Conservation (phyloP, 306 rosid genomes). For the Quercus ilex region DNA sequence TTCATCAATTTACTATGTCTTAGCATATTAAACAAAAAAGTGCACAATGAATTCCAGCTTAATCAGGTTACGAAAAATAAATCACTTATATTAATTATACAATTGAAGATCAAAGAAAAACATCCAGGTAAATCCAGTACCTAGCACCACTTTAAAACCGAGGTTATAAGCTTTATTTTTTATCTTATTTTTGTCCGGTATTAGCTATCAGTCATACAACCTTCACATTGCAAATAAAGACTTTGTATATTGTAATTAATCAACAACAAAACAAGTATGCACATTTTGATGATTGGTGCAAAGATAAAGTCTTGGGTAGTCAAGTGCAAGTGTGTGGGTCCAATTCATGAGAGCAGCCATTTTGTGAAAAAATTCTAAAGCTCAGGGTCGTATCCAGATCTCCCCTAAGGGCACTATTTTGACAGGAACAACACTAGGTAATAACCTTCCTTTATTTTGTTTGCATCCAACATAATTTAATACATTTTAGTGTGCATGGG, state of each 20-base stretch:
- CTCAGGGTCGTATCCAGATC: neutral
- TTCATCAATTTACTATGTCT: neutral
- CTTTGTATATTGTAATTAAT: neutral
- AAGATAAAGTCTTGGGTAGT: neutral
- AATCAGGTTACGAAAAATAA: neutral
- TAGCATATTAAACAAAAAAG: neutral
- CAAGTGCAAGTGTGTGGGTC: neutral
- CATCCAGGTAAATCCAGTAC: neutral
- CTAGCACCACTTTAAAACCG: neutral
- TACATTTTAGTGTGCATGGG: neutral
- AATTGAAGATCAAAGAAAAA: neutral
- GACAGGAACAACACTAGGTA: neutral
- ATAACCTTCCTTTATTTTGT: neutral
- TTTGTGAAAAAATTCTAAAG: neutral
- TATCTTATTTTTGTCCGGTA: neutral
- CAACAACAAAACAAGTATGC: neutral
- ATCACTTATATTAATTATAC: neutral
- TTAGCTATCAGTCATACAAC: neutral
- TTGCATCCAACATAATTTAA: neutral
- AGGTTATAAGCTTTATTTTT: neutral
- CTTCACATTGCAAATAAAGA: neutral
- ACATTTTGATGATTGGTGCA: neutral
- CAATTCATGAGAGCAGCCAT: neutral
- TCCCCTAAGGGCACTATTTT: neutral
- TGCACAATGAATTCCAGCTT: neutral